Evolutionary conservation across 768 basidiomycete species (phyloP).

Genomic region (Boletus barrowsii): DNA sequence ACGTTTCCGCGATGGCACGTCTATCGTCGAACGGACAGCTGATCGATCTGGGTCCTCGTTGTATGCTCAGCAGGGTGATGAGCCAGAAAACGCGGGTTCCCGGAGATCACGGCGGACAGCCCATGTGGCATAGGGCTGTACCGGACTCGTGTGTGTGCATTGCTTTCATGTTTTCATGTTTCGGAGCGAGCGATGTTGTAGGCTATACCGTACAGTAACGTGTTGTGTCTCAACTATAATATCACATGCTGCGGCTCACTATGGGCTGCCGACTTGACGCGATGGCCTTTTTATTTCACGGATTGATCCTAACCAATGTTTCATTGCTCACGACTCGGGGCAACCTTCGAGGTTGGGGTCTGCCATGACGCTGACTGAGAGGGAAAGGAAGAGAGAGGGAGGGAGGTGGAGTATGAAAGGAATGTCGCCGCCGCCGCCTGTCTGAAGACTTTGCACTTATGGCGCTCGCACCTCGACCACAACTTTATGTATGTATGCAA

Average conservation of each 20-base stretch:
- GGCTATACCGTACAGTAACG: neutral
- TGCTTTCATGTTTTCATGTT: neutral
- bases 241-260: too few relatives aligned
- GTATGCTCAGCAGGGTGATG: constrained; percentile 26
- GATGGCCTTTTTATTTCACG: too few relatives aligned
- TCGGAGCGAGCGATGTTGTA: constrained; percentile 7
- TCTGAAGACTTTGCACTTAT: too few relatives aligned
- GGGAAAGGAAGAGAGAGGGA: too few relatives aligned
- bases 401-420: too few relatives aligned
- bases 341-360: too few relatives aligned
- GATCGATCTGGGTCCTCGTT: constrained; percentile 55
- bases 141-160: neutral
- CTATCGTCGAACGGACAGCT: constrained; percentile 79
- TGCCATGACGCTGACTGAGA: too few relatives aligned
- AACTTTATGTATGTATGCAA: neutral
- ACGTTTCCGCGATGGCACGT: constrained; percentile 91
- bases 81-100: constrained; percentile 7
- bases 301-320: too few relatives aligned
- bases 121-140: neutral
- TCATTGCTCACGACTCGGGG: too few relatives aligned
- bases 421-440: too few relatives aligned
- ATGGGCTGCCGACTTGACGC: too few relatives aligned
- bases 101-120: constrained; percentile 21
- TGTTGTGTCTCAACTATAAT: neutral
- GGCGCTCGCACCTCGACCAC: too few relatives aligned